Base-by-base conservation (phyloP, 2,329 filamentous ascomycete genomes). In the Diaporthe humulicola region DNA sequence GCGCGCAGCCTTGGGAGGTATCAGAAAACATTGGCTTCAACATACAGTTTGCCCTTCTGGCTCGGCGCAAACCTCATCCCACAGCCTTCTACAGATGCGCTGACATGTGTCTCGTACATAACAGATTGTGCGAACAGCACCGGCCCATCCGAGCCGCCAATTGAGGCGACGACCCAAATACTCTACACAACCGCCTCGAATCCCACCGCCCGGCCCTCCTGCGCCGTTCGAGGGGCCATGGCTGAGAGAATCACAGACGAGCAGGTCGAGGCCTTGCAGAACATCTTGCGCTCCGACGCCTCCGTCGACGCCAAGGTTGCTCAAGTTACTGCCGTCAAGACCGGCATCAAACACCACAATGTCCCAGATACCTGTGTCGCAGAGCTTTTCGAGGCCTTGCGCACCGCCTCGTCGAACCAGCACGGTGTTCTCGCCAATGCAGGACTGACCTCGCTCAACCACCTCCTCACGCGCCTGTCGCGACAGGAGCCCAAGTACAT, bases 331-430 rank as follows among this genome's bases (percentile, higher is more conserved):
- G 88, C 87, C 80, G 87, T 96, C 84, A 98, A 98, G 85, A 95
- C 94, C 57, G 91, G 92, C 82, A 98, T 98, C 88, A 98, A 98
- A 84, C 95, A 98, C 84, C 93, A 94, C 82, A 95, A 95, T 86
- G 94, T 98, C 60, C 95, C 95, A 76, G 95, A 97, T 78, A 84
- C 85, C 72, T 90, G 89, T 79, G 90, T 97, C 79, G 85, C 91
- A 36, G 88, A 91, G 74, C 91, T 98, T 77, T 97, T 98, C 84
- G 95, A 98, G 76, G 94, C 93, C 77, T 88, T 97, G 80, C 93
- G 93, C 77, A 86, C 92, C 71, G 94, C 95, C 75, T 93, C 96
- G 78, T 87, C 88, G 71, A 94, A 94, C 56, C 93, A 94, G 79
- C 94, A 97, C 80, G 93, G 93, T 57, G 90, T 91, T 45, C 92